Percentiles rank a stretch among this genome's conserved stretches.
Conservation (phyloP, 352 stramenopile species). For the Phytophthora sp. region DNA sequence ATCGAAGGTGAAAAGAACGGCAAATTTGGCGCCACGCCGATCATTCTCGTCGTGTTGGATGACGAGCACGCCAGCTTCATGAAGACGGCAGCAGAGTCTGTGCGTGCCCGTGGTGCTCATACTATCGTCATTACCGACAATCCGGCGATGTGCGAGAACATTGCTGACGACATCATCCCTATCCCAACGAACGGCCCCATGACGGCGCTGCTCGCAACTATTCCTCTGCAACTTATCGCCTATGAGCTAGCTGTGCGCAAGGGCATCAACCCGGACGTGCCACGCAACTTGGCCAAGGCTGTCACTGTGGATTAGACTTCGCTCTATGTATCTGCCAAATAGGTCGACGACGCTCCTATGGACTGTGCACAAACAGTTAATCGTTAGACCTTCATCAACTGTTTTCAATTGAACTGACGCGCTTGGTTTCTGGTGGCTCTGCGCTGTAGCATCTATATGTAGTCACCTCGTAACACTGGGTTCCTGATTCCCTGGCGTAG, state of each 20-base stretch:
- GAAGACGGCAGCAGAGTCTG: constrained; percentile 95
- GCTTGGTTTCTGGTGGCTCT: not conserved
- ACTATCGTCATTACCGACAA: constrained; percentile 99
- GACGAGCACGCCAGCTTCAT: constrained; percentile 97
- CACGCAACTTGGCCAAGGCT: constrained; percentile 98
- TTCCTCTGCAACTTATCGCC: constrained; percentile 98
- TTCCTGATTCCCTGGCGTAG: constrained; percentile 5
- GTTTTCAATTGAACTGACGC: constrained; percentile 9
- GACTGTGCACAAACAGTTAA: constrained; percentile 18
- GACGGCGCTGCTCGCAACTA: constrained; percentile 94
- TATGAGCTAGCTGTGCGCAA: constrained; percentile 97
- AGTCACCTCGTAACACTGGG: not conserved
- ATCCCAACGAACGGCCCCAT: constrained; percentile 97
- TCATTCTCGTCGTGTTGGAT: constrained; percentile 97
- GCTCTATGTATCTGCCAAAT: constrained; percentile 10
- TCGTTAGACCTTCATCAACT: constrained; percentile 18
- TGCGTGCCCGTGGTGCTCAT: constrained; percentile 95
- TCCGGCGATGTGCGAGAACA: constrained; percentile 90
- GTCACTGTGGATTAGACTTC: constrained; percentile 97
- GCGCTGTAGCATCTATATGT: too few species aligned
- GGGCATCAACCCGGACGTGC: constrained; percentile 98
- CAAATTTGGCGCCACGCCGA: constrained; percentile 95
- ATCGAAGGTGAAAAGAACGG: constrained; percentile 95
- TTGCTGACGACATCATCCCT: constrained; percentile 93
- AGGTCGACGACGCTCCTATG: constrained; percentile 20